Evolutionary conservation across 1,284 basidiomycete species (phyloP).

Genomic region (Chondrostereum purpureum): DNA sequence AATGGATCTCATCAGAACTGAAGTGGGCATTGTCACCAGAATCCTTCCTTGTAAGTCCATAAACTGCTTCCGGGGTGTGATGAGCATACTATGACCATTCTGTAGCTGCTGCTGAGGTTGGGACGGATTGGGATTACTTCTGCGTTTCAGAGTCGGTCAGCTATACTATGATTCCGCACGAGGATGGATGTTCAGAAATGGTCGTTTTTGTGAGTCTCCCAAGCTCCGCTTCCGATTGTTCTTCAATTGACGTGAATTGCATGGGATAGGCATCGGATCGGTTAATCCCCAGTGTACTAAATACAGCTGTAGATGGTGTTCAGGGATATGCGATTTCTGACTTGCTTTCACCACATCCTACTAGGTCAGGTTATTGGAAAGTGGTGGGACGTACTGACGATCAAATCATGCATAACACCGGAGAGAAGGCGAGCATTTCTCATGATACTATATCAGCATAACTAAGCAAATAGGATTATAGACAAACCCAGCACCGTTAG

Average conservation of each 20-base stretch:
- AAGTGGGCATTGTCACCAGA: no score
- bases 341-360: slow-evolving; percentile 29
- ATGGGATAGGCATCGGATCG: slow-evolving; percentile 5
- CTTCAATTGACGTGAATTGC: background rate
- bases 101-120: slow-evolving; percentile 4
- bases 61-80: no score
- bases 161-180: slow-evolving; percentile 4
- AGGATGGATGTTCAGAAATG: slow-evolving; percentile 11
- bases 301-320: background rate
- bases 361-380: slow-evolving; percentile 26
- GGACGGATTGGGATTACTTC: slow-evolving; percentile 18
- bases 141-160: slow-evolving; percentile 5
- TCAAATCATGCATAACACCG: slow-evolving; percentile 29
- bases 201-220: slow-evolving; percentile 8
- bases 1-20: no score
- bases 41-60: no score
- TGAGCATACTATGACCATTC: no score
- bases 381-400: slow-evolving; percentile 30
- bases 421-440: slow-evolving; percentile 30
- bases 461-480: no score
- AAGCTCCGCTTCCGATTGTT: background rate
- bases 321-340: slow-evolving; percentile 21
- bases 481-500: background rate
- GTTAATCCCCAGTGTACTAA: background rate
- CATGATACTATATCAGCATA: no score